Percentiles rank a stretch among this genome's conserved stretches.
phyloP scores from a whole-genome alignment of 805 yeast genomes.

The Teunomyces tritomae region DNA sequence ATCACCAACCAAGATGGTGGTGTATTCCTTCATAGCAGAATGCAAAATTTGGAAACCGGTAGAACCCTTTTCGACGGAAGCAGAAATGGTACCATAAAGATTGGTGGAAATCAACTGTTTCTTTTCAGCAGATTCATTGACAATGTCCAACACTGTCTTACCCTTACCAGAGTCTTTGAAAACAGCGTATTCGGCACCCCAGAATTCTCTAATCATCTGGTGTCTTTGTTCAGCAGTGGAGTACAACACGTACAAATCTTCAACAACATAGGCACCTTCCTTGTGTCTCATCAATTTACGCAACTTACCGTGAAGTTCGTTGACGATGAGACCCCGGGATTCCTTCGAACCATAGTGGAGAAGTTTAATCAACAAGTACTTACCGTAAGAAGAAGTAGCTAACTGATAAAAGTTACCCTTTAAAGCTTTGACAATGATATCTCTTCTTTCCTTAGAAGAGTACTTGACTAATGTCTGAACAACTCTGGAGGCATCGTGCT shows the following conservation, averaged over 20 bases:
- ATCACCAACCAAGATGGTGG: slow-evolving; percentile 62
- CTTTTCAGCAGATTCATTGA: slow-evolving; percentile 71
- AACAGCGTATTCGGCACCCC: slow-evolving; percentile 94
- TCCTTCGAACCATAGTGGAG: slow-evolving; percentile 89
- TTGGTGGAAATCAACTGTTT: slow-evolving; percentile 71
- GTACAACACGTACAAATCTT: slow-evolving; percentile 84
- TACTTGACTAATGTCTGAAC: slow-evolving; percentile 91
- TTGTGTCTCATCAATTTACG: slow-evolving; percentile 93
- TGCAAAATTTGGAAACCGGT: slow-evolving; percentile 94
- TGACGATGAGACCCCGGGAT: slow-evolving; percentile 68
- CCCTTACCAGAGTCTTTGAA: slow-evolving; percentile 73
- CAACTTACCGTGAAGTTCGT: slow-evolving; percentile 86
- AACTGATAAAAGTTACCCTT: slow-evolving; percentile 75
- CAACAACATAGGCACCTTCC: slow-evolving; percentile 97
- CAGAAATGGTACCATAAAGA: slow-evolving; percentile 76
- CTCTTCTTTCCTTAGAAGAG: slow-evolving; percentile 76
- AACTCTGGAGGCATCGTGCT: slow-evolving; percentile 95
- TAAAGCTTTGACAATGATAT: slow-evolving; percentile 60
- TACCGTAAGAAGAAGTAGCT: slow-evolving; percentile 93
- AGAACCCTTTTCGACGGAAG: slow-evolving; percentile 92
- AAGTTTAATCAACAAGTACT: slow-evolving; percentile 82
- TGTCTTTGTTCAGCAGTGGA: slow-evolving; percentile 79
- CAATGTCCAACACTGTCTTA: slow-evolving; percentile 62
- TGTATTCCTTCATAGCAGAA: slow-evolving; percentile 91
- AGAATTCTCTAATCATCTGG: slow-evolving; percentile 92